phyloP scores from a whole-genome alignment of 768 basidiomycete genomes.

The Boletus pseudo-olivaceus region DNA sequence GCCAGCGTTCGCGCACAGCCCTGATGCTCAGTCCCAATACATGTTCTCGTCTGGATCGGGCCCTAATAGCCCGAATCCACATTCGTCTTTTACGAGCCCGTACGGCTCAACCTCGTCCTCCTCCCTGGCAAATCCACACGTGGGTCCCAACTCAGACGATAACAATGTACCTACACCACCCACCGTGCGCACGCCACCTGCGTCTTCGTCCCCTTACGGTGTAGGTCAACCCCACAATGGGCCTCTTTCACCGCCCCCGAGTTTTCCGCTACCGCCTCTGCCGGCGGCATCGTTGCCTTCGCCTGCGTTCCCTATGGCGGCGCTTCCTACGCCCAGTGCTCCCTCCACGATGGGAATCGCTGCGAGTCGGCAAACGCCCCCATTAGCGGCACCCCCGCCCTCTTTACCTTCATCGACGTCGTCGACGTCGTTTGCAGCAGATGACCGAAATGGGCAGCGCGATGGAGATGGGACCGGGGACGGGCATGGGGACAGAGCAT shows the following conservation, averaged over 20 bases:
- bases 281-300: conserved; percentile 14
- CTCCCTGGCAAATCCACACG: not conserved
- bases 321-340: not conserved
- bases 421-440: not conserved
- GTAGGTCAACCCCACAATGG: not conserved
- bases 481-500: not conserved
- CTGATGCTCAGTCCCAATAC: conserved; percentile 13
- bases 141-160: not conserved
- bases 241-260: conserved; percentile 25
- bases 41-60: conserved; percentile 15
- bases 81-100: not conserved
- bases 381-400: conserved; percentile 9
- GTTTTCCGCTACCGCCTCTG: conserved; percentile 20
- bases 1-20: conserved; percentile 9
- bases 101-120: conserved; percentile 1
- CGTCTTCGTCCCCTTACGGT: conserved; percentile 1
- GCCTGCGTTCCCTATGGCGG: conserved; percentile 2
- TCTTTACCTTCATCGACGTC: conserved; percentile 11
- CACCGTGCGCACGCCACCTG: conserved; percentile 6
- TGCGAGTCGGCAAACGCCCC: conserved; percentile 18
- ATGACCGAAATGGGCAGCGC: not conserved
- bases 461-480: not conserved
- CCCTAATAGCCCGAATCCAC: conserved; percentile 3
- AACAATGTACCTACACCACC: not conserved
- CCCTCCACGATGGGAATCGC: not conserved